Percentiles rank a stretch among this genome's conserved stretches.
Evolutionary conservation across 768 basidiomycete genomes (phyloP).

Genomic region (Cyathus striatus): DNA sequence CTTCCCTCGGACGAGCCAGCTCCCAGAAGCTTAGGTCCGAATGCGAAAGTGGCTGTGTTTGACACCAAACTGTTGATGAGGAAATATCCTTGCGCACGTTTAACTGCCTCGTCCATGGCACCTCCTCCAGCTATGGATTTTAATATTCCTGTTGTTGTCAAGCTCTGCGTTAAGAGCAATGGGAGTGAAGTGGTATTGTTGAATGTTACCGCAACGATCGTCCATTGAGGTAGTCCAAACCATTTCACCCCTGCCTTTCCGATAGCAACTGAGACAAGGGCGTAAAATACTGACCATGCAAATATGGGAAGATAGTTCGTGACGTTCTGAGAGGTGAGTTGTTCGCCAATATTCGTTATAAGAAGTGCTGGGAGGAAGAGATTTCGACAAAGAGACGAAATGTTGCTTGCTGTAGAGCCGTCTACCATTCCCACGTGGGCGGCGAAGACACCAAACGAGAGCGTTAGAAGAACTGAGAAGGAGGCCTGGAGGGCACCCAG

Average conservation of each 20-base stretch:
- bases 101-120: constrained; percentile 2
- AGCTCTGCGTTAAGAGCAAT: constrained; percentile 5
- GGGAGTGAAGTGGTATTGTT: constrained; percentile 7
- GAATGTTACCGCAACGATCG: constrained; percentile 5
- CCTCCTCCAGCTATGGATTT: constrained; percentile 2
- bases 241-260: constrained; percentile 3
- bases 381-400: constrained; percentile 6
- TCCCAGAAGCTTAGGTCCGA: constrained; percentile 3
- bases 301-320: constrained; percentile 4
- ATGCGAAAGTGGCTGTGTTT: constrained; percentile 4
- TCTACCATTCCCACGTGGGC: constrained; percentile 7
- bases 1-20: no score
- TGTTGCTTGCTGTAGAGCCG: constrained; percentile 3
- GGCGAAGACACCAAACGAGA: constrained; percentile 5
- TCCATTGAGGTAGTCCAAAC: constrained; percentile 6
- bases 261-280: neutral
- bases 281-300: constrained; percentile 4
- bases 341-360: constrained; percentile 5
- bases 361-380: constrained; percentile 8
- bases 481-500: constrained; percentile 6
- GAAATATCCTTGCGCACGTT: constrained; percentile 6
- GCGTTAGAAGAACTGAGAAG: constrained; percentile 6
- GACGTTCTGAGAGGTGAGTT: constrained; percentile 1
- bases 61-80: constrained; percentile 8
- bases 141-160: constrained; percentile 4